Evolutionary conservation across 2,329 filamentous ascomycete species (phyloP).

Genomic region (Zelopaecilomyces penicillatus): DNA sequence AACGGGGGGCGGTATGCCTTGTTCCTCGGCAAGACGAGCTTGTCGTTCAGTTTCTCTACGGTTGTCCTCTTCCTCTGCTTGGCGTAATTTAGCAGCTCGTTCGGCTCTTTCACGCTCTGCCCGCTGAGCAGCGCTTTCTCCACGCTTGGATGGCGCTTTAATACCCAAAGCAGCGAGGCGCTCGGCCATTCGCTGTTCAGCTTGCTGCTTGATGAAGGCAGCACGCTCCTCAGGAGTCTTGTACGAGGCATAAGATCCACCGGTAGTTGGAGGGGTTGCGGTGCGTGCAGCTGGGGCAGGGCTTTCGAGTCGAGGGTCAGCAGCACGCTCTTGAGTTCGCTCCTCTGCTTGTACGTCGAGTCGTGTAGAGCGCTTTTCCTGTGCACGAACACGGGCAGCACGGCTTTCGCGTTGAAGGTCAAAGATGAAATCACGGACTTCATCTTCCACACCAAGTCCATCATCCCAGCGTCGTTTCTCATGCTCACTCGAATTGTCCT

Average conservation of each 20-base stretch:
- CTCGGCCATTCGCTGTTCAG: conserved; percentile 94
- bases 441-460: conserved; percentile 89
- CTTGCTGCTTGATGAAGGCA: conserved; percentile 94
- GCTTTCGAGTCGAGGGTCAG: conserved; percentile 30
- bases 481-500: conserved; percentile 73
- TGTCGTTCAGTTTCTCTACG: conserved; percentile 82
- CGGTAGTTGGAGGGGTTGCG: conserved; percentile 32
- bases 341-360: conserved; percentile 34
- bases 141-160: conserved; percentile 69
- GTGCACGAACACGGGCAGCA: conserved; percentile 57
- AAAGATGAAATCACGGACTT: conserved; percentile 96
- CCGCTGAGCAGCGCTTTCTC: conserved; percentile 75
- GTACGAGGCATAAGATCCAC: conserved; percentile 70
- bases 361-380: conserved; percentile 44
- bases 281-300: conserved; percentile 46
- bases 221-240: conserved; percentile 89
- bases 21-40: conserved; percentile 71
- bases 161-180: conserved; percentile 88
- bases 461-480: conserved; percentile 94
- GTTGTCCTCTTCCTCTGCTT: conserved; percentile 91
- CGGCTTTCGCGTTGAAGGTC: conserved; percentile 84
- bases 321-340: conserved; percentile 27
- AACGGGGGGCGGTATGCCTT: conserved; percentile 52
- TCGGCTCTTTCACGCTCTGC: conserved; percentile 83
- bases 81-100: conserved; percentile 73